Conservation (phyloP, 2,329 filamentous ascomycete species). For the Aspergillus aculeatinus region DNA sequence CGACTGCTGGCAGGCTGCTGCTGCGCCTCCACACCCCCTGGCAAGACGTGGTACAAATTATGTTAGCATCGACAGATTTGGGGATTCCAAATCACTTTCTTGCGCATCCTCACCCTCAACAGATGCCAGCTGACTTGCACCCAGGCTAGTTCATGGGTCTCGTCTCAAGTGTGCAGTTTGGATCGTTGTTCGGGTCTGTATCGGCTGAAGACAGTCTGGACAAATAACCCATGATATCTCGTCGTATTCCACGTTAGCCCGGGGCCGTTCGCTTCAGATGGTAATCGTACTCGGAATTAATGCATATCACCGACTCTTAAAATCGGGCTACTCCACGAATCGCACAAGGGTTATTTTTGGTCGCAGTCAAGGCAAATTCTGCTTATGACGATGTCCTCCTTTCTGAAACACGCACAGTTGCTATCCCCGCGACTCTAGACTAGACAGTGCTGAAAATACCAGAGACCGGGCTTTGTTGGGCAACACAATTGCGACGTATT, state of each 20-base stretch:
- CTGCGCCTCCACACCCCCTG: constrained; percentile 6
- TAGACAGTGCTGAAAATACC: neutral
- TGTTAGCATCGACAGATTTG: neutral
- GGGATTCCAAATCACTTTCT: neutral
- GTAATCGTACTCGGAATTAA: neutral
- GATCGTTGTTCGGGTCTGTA: too few species aligned
- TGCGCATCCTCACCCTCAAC: neutral
- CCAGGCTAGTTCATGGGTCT: neutral
- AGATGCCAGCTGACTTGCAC: neutral
- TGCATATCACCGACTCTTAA: neutral
- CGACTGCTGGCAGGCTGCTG: neutral
- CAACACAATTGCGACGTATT: too few species aligned
- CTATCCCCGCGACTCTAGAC: neutral
- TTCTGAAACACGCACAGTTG: neutral
- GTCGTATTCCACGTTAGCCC: neutral
- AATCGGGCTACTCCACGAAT: neutral
- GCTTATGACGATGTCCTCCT: neutral
- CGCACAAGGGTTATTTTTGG: neutral
- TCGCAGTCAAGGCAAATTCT: too few species aligned
- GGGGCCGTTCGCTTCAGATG: neutral
- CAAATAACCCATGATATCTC: neutral
- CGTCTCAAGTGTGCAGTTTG: neutral
- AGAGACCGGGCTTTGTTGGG: neutral
- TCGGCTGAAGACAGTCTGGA: too few species aligned
- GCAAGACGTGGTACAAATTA: constrained; percentile 3